Evolutionary conservation across 2,329 filamentous ascomycete genomes (phyloP), one percentile per base, ranked within the genome.

Genomic region (Botryotinia calthae): DNA sequence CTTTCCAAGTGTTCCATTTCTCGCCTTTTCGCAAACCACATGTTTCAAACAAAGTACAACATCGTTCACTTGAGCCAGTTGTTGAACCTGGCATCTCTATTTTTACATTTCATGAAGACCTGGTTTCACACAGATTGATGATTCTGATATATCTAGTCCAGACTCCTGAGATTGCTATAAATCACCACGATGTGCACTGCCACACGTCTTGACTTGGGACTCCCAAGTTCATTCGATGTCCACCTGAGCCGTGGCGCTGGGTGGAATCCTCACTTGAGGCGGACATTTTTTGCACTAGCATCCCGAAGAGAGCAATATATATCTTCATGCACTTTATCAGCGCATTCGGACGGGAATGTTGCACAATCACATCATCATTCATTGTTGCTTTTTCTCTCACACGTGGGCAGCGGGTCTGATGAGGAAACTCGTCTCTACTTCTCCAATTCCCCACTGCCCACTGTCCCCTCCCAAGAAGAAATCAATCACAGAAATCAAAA

Each of bases 301-400:
- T 25, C n/a, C 34, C 12, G 10, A 56, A 56, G n/a, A 56, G 25
- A 14, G 31, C 22, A 31, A 42, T 56, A 42, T 48, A 66, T 67
- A 40, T 54, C 64, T 40, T 67, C 46, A 67, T 67, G 65, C 65
- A 56, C 65, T 58, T 56, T 31, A 31, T 20, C 37, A 40, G 9
- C 28, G 48, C 48, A 25, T 67, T 56, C 25, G 16, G 64, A 28
- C 34, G 34, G 31, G 46, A 40, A 56, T 40, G 9, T n/a, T 42
- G 14, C 22, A 54, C 48, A 31, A 31, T 56, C 18, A 56, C 34
- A 56, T 31, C 25, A 67, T 56, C 46, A 28, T 40, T n/a, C 14
- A 28, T 40, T 28, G 2, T 40, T 54, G 46, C 34, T n/a, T 34
- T 40, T 28, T 40, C 8, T 3, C 25, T 40, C 46, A 7, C 46